These are phyloP conservation scores for Maudiozyma serrabonitensis DNA, from an alignment of 805 yeast genomes.

Conservation along the genomic window DNA sequence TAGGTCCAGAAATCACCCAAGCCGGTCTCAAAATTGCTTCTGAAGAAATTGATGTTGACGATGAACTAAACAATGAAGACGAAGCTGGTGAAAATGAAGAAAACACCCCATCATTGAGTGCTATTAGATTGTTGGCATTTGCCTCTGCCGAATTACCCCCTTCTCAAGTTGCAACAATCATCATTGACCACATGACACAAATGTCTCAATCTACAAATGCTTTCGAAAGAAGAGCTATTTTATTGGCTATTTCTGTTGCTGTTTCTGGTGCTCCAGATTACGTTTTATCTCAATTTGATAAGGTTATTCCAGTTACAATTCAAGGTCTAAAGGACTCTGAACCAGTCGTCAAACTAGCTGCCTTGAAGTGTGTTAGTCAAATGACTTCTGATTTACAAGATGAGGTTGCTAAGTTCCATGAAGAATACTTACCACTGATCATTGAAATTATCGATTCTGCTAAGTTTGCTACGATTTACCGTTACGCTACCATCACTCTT, in stretches of 20 bases:
- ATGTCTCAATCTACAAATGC: conserved; percentile 54
- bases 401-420: conserved; percentile 75
- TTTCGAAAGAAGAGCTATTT: conserved; percentile 79
- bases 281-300: conserved; percentile 63
- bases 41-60: conserved; percentile 72
- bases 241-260: conserved; percentile 71
- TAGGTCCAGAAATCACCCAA: conserved; percentile 72
- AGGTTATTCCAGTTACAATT: conserved; percentile 62
- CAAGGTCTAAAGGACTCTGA: conserved; percentile 70
- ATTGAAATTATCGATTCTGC: conserved; percentile 83
- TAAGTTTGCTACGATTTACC: conserved; percentile 71
- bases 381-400: conserved; percentile 81
- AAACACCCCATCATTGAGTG: conserved; percentile 65
- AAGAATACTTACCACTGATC: conserved; percentile 71
- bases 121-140: conserved; percentile 68
- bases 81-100: conserved; percentile 94
- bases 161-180: conserved; percentile 75
- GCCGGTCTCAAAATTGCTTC: conserved; percentile 69
- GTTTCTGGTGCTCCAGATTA: conserved; percentile 93
- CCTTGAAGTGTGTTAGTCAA: conserved; percentile 69
- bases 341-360: conserved; percentile 72
- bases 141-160: conserved; percentile 85
- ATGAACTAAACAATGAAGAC: conserved; percentile 66
- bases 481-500: conserved; percentile 81
- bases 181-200: conserved; percentile 53